Conservation (phyloP, 306 rosid genomes). For the Trichosanthes cucumerina region DNA sequence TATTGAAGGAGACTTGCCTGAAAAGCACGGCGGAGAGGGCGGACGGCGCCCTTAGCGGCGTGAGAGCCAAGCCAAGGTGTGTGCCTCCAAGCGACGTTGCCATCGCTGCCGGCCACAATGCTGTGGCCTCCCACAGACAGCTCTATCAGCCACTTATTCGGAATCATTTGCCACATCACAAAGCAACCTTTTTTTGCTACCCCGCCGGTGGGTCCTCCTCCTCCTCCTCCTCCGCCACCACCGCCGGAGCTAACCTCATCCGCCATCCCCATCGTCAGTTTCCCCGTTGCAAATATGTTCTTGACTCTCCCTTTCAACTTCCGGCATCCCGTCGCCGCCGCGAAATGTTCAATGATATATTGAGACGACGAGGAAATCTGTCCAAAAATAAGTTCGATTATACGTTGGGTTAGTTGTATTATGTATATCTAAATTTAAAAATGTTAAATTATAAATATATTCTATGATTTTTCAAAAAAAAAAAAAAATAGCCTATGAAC, state of each 20-base stretch:
- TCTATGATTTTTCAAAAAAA: too few species aligned
- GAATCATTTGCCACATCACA: constrained; percentile 97
- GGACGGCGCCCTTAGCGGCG: constrained; percentile 73
- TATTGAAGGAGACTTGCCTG: constrained; percentile 46
- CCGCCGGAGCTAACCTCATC: constrained; percentile 49
- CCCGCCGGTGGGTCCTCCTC: constrained; percentile 22
- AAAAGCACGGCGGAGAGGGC: constrained; percentile 90
- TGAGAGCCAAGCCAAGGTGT: constrained; percentile 93
- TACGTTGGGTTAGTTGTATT: too few species aligned
- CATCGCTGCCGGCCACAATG: constrained; percentile 79
- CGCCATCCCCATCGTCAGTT: constrained; percentile 59
- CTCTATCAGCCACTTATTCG: constrained; percentile 88
- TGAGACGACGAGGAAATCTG: constrained; percentile 59
- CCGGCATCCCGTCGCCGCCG: constrained; percentile 89
- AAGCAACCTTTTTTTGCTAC: constrained; percentile 64
- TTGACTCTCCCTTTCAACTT: constrained; percentile 70
- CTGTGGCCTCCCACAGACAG: constrained; percentile 65
- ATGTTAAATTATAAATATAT: too few species aligned
- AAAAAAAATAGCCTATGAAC: too few species aligned
- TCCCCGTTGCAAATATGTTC: constrained; percentile 65
- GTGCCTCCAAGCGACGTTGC: constrained; percentile 84
- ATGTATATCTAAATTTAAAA: too few species aligned
- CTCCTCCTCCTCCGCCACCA: constrained; percentile 19
- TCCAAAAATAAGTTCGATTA: neutral
- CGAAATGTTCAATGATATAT: constrained; percentile 74